These are phyloP conservation scores for Adansonia madagascariensis DNA, from an alignment of 441 rosid genomes.

Conservation along the genomic window DNA sequence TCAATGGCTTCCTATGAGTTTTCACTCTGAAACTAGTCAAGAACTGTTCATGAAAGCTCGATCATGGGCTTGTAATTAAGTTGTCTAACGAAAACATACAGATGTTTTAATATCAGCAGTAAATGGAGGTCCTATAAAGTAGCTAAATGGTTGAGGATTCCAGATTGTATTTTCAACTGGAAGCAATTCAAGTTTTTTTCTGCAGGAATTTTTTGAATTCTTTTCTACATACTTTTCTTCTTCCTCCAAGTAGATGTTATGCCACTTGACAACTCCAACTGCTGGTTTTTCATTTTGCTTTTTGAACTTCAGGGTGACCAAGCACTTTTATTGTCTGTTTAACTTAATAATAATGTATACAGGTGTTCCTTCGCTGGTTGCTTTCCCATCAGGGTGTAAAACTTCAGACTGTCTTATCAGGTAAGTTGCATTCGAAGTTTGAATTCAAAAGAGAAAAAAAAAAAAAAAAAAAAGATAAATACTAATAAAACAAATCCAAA, in stretches of 20 bases:
- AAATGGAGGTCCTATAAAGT: not conserved
- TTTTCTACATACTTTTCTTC: not conserved
- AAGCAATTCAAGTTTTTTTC: not conserved
- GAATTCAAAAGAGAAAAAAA: not conserved
- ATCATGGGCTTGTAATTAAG: constrained; percentile 6
- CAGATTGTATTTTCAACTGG: not conserved
- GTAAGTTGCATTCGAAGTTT: constrained; percentile 47
- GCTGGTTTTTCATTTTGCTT: not conserved
- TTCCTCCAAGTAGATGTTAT: not conserved
- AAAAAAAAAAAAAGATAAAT: not conserved
- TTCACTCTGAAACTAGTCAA: not conserved
- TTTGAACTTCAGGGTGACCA: constrained; percentile 17
- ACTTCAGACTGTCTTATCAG: constrained; percentile 66
- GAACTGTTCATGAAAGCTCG: not conserved
- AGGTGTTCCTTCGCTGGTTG: constrained; percentile 86
- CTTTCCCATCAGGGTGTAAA: constrained; percentile 81
- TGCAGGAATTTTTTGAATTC: not conserved
- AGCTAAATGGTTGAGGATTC: not conserved
- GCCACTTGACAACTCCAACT: not conserved
- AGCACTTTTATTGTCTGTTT: constrained; percentile 28
- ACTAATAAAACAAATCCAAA: not conserved
- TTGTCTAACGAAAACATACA: not conserved
- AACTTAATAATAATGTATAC: constrained; percentile 41
- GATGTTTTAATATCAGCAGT: not conserved
- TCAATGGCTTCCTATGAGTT: not conserved